These are phyloP conservation scores for Globisporangium echinulatum DNA, from an alignment of 352 stramenopile species.

Conservation along the genomic window DNA sequence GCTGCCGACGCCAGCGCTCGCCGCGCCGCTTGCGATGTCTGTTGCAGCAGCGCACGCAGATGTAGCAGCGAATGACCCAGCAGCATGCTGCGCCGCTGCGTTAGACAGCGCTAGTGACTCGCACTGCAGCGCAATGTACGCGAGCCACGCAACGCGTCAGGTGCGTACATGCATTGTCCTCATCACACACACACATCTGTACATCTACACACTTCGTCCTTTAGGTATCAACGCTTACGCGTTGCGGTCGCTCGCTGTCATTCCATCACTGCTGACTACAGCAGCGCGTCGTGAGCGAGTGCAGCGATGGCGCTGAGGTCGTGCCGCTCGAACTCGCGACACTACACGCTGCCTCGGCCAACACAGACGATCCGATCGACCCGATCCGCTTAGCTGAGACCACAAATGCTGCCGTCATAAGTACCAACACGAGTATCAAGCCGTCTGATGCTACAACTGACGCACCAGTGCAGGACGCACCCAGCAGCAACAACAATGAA, in stretches of 20 bases:
- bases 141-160: too few relatives aligned
- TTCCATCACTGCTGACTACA: not conserved
- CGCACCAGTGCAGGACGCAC: too few relatives aligned
- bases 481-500: not conserved
- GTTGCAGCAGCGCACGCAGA: not conserved
- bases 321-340: conserved; percentile 5
- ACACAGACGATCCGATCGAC: not conserved
- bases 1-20: conserved; percentile 2
- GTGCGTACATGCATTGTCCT: too few relatives aligned
- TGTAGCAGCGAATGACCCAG: not conserved
- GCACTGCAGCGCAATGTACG: not conserved
- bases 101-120: not conserved
- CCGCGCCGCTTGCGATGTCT: not conserved
- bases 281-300: conserved; percentile 5
- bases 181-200: not conserved
- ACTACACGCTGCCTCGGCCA: not conserved
- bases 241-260: not conserved
- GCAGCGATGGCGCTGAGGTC: not conserved
- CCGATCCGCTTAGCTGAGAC: not conserved
- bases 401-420: not conserved
- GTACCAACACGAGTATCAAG: not conserved
- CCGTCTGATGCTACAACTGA: too few relatives aligned
- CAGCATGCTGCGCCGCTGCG: too few relatives aligned
- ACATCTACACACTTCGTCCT: not conserved
- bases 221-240: not conserved